These are phyloP conservation scores for Metarhizium anisopliae DNA, from an alignment of 2,329 filamentous ascomycete genomes.

Conservation along the genomic window DNA sequence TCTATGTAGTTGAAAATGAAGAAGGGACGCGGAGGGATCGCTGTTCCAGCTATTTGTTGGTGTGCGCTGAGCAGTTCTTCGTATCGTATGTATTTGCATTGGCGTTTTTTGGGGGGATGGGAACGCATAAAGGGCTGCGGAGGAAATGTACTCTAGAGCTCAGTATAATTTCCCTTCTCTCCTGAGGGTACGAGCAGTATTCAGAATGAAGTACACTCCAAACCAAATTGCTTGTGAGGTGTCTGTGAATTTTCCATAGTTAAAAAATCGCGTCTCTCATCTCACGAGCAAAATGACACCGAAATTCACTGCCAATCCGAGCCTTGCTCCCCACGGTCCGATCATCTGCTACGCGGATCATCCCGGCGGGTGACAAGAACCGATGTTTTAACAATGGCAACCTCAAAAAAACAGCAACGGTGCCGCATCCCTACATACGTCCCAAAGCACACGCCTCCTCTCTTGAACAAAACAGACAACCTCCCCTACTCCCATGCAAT, in stretches of 20 bases:
- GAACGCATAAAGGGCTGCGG: constrained; percentile 17
- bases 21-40: constrained; percentile 2
- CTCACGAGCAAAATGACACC: too few species aligned
- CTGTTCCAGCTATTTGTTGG: background rate
- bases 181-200: constrained; percentile 18
- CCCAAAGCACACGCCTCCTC: too few species aligned
- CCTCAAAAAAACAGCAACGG: too few species aligned
- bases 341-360: too few species aligned
- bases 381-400: too few species aligned
- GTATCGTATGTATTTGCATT: constrained; percentile 19
- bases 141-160: constrained; percentile 28
- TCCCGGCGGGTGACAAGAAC: too few species aligned
- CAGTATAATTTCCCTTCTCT: constrained; percentile 22
- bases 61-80: background rate
- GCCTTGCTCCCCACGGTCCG: too few species aligned
- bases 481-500: too few species aligned
- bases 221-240: constrained; percentile 5
- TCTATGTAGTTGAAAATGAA: background rate
- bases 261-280: too few species aligned
- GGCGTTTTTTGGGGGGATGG: constrained; percentile 25
- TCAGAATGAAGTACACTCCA: constrained; percentile 15
- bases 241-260: background rate
- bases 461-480: too few species aligned
- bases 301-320: too few species aligned
- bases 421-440: too few species aligned